These are phyloP conservation scores for Ceratocystiopsis sp. DNA, from an alignment of 2,329 filamentous ascomycete genomes.

Conservation along the genomic window DNA sequence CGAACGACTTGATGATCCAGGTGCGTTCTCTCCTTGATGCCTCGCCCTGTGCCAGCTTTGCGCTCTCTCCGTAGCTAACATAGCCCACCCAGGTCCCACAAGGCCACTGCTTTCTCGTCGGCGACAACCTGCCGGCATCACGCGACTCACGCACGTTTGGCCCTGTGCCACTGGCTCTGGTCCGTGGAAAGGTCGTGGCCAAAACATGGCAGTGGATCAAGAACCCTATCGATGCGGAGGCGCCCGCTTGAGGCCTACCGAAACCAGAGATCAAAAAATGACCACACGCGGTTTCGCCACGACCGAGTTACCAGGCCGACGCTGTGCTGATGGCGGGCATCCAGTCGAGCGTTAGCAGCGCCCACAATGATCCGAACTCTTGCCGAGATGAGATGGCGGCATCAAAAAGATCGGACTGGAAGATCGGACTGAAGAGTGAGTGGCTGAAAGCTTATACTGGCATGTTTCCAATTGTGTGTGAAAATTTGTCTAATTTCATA, in stretches of 20 bases:
- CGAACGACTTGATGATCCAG: slow-evolving; percentile 43
- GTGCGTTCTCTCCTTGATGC: slow-evolving; percentile 22
- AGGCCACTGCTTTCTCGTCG: slow-evolving; percentile 81
- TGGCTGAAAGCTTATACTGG: too few species aligned
- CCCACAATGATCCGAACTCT: too few species aligned
- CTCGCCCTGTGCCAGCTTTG: background rate
- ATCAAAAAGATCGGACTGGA: too few species aligned
- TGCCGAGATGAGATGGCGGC: too few species aligned
- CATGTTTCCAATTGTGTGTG: too few species aligned
- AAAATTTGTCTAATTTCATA: too few species aligned
- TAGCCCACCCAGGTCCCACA: slow-evolving; percentile 49
- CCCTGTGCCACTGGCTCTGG: slow-evolving; percentile 66
- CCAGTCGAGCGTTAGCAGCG: too few species aligned
- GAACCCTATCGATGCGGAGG: slow-evolving; percentile 14
- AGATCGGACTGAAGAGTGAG: too few species aligned
- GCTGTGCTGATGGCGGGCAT: too few species aligned
- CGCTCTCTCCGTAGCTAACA: background rate
- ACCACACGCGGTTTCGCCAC: too few species aligned
- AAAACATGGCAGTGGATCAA: slow-evolving; percentile 33
- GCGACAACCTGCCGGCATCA: slow-evolving; percentile 74
- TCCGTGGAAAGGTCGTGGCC: slow-evolving; percentile 67
- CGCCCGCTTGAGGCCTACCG: background rate
- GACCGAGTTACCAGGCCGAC: too few species aligned
- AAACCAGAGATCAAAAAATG: too few species aligned
- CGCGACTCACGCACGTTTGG: slow-evolving; percentile 78